A percentile compares a stretch with the other conserved stretches of the same genome.
phyloP scores from a whole-genome alignment of 1,284 basidiomycete genomes.

The Puccinia brachypodii region DNA sequence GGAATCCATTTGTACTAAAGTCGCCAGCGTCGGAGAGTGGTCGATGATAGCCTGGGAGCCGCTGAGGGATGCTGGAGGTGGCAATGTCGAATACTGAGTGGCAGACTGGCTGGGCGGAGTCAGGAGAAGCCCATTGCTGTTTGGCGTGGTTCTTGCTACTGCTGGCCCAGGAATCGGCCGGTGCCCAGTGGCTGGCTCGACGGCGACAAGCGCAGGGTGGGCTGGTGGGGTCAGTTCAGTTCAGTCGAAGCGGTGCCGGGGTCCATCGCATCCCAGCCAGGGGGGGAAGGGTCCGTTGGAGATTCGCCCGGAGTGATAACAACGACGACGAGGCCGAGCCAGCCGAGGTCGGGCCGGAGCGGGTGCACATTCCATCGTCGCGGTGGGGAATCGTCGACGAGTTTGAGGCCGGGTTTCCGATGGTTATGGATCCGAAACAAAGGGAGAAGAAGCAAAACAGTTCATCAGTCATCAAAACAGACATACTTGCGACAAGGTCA shows the following conservation, averaged over 20 bases:
- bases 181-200: not conserved
- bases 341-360: not conserved
- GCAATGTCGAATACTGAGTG: not conserved
- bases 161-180: not conserved
- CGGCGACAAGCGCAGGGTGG: no score
- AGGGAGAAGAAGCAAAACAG: not conserved
- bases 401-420: no score
- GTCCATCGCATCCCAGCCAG: not conserved
- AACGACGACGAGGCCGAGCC: not conserved
- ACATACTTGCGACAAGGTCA: not conserved
- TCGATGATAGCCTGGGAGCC: no score
- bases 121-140: not conserved
- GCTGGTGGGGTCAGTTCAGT: no score
- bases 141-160: not conserved
- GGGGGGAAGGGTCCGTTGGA: not conserved
- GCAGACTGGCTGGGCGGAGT: constrained; percentile 7
- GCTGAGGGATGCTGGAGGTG: not conserved
- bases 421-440: no score
- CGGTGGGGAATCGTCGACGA: no score
- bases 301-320: not conserved
- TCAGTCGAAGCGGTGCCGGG: no score
- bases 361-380: not conserved
- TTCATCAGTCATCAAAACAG: no score
- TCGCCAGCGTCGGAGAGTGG: no score
- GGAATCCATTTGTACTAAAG: not conserved